Evolutionary conservation across 2,329 filamentous ascomycete genomes (phyloP), one percentile per base, ranked within the genome.

Genomic region (Alternaria ethzedia): DNA sequence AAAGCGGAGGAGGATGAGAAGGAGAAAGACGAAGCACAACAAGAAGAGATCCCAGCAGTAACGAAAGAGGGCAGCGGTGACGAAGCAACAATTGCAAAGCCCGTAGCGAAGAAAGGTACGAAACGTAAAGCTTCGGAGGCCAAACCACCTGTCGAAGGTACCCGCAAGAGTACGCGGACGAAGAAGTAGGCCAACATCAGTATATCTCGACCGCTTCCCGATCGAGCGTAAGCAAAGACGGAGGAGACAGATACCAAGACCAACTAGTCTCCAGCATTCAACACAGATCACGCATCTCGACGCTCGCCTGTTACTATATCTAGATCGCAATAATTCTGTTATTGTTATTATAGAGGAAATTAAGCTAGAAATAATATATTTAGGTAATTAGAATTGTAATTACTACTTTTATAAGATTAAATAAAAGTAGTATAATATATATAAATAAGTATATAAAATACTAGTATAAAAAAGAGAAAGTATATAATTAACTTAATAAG

Each of bases 81-180:
- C 6, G 15, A 61, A 56, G 51, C 57, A 43, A 15, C 26, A 26
- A 32, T 3, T 9, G 57, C 17, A 30, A 58, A 52, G n/a, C 47
- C 56, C 43, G 45, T 17, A 17, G 57, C n/a, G 8, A 70, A 66
- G 61, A 69, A 65, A 41, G 65, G 70, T 6, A 66, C 59, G 15
- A 78, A 78, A 62, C 60, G 73, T 36, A 78, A 77, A 59, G 69
- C 54, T 6, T 52, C 51, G 20, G 67, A 69, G 5, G 20, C 36
- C 15, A 69, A 66, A 17, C 12, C 58, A 13, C 55, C 63, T 17
- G 21, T 45, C 15, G 71, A 74, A 46, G 74, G 70, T 9, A 56
- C 67, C n/a, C 61, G 75, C 28, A 74, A 73, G 30, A 78, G 76
- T 32, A 70, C 55, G 21, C 64, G 75, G n/a, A 69, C 57, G 25